Percentiles rank a stretch among this genome's conserved stretches.
Conservation (phyloP, 441 rosid species). For the Croton setiger region DNA sequence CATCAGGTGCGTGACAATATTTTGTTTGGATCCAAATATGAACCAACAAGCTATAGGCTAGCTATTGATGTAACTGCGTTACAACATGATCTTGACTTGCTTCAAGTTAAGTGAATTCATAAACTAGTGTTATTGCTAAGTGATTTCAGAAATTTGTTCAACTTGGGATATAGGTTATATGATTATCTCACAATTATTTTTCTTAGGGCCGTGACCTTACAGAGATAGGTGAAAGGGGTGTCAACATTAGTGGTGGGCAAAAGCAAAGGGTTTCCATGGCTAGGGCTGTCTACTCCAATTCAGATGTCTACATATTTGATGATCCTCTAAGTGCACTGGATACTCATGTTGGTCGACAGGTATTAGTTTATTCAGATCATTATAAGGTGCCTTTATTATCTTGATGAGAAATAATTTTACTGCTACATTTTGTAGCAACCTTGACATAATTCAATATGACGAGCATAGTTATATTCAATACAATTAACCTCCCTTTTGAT, state of each 20-base stretch:
- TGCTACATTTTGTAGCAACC: not conserved
- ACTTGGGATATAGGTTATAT: constrained; percentile 15
- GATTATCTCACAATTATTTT: constrained; percentile 17
- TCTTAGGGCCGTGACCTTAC: constrained; percentile 82
- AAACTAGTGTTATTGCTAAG: constrained; percentile 10
- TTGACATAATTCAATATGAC: not conserved
- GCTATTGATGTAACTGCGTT: constrained; percentile 77
- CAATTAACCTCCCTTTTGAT: not conserved
- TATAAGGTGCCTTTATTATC: not conserved
- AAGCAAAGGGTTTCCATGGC: constrained; percentile 99
- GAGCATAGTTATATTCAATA: not conserved
- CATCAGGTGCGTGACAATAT: constrained; percentile 86
- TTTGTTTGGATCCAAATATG: constrained; percentile 75
- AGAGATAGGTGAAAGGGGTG: constrained; percentile 98
- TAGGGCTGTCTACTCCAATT: constrained; percentile 88
- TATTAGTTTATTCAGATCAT: constrained; percentile 20
- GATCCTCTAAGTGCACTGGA: constrained; percentile 99
- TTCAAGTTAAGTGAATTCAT: constrained; percentile 67
- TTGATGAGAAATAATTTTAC: not conserved
- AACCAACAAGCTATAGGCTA: constrained; percentile 59
- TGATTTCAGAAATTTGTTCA: constrained; percentile 17
- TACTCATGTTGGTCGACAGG: constrained; percentile 94
- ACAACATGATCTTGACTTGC: constrained; percentile 80
- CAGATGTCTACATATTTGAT: constrained; percentile 91
- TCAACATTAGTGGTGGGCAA: constrained; percentile 97